Conservation (phyloP, 176 grass and related monocot species). For the Dactylis glomerata region DNA sequence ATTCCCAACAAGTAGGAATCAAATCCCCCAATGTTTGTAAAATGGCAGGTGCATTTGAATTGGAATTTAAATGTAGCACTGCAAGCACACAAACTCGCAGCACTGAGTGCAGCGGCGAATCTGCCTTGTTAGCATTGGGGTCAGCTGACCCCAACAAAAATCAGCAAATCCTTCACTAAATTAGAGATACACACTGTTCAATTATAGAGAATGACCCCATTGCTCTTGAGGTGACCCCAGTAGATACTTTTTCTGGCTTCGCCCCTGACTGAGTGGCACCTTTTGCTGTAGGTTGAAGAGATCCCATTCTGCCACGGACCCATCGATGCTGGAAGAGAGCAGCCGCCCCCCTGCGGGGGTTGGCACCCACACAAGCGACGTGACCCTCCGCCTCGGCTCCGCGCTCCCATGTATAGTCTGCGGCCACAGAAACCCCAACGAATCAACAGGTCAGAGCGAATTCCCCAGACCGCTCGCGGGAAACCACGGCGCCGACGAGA, state of each 20-base stretch:
- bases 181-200: too few relatives aligned
- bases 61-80: conserved; percentile 10
- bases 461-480: neutral
- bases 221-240: too few relatives aligned
- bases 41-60: neutral
- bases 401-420: conserved; percentile 80
- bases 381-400: conserved; percentile 49
- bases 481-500: too few relatives aligned
- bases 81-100: neutral
- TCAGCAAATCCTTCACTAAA: too few relatives aligned
- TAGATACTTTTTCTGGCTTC: too few relatives aligned
- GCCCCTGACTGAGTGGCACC: too few relatives aligned
- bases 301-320: conserved; percentile 89
- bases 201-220: too few relatives aligned
- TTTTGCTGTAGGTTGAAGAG: conserved; percentile 66
- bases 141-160: too few relatives aligned
- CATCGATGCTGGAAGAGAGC: conserved; percentile 85
- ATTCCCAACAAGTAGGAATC: neutral
- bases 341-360: conserved; percentile 44
- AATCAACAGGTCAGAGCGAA: conserved; percentile 27
- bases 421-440: conserved; percentile 30
- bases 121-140: too few relatives aligned
- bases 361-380: conserved; percentile 76
- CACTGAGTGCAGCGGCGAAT: too few relatives aligned
- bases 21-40: neutral